Evolutionary conservation across 495 filamentous ascomycete genomes (phyloP).

Genomic region (Podospora fimiseda): DNA sequence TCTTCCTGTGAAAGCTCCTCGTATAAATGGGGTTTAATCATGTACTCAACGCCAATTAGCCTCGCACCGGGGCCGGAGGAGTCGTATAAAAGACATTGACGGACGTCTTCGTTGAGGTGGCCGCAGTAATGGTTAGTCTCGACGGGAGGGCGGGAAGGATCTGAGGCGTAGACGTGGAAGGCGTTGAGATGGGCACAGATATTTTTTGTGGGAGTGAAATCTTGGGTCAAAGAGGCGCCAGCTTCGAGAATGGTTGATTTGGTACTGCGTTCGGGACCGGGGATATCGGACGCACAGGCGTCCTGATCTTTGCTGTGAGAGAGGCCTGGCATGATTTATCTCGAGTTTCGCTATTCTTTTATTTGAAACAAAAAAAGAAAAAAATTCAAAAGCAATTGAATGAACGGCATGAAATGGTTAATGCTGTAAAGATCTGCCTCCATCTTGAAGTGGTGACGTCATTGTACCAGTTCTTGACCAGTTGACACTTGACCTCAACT

Average conservation of each 20-base stretch:
- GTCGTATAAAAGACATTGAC: slow-evolving; percentile 87
- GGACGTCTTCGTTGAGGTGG: slow-evolving; percentile 61
- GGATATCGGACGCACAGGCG: slow-evolving; percentile 24
- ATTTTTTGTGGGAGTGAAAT: slow-evolving; percentile 66
- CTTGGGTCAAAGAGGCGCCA: slow-evolving; percentile 53
- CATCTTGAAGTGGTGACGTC: no score
- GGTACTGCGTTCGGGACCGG: slow-evolving; percentile 46
- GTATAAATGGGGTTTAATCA: slow-evolving; percentile 72
- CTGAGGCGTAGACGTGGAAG: slow-evolving; percentile 72
- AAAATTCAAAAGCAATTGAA: no score
- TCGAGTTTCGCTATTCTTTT: not conserved
- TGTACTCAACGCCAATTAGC: slow-evolving; percentile 86
- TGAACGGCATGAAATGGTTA: no score
- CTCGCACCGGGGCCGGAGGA: slow-evolving; percentile 55
- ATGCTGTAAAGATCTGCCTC: no score
- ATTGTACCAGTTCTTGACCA: no score
- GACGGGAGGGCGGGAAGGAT: slow-evolving; percentile 56
- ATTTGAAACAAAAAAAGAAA: no score
- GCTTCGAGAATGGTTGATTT: slow-evolving; percentile 61
- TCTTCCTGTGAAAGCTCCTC: slow-evolving; percentile 57
- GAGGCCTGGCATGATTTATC: slow-evolving; percentile 7
- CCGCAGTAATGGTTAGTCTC: slow-evolving; percentile 84
- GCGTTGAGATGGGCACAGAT: slow-evolving; percentile 84
- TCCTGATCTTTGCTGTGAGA: slow-evolving; percentile 9
- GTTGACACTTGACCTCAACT: no score